A percentile compares a stretch with the other conserved stretches of the same genome.
phyloP scores from a whole-genome alignment of 2,329 filamentous ascomycete genomes.

The Cercospora zeae-maydis region DNA sequence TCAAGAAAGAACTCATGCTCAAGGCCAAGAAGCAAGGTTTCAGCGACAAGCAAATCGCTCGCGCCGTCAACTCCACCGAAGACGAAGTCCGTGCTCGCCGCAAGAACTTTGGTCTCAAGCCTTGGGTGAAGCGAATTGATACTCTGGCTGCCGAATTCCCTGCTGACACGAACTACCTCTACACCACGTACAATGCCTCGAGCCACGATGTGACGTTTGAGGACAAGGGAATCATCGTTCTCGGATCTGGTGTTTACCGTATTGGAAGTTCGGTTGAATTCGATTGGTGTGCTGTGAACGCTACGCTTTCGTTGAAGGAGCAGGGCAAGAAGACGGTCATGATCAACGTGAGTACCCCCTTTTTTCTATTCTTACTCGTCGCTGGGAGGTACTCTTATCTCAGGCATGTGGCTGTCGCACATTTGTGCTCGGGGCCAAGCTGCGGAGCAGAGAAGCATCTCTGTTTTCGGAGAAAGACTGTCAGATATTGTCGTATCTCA shows the following conservation, averaged over 20 bases:
- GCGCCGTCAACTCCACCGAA: constrained; percentile 79
- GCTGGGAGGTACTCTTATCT: not conserved
- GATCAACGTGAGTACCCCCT: constrained; percentile 61
- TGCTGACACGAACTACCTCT: constrained; percentile 90
- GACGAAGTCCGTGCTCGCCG: constrained; percentile 83
- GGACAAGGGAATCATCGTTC: constrained; percentile 82
- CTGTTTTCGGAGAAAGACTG: no score
- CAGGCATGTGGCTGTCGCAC: no score
- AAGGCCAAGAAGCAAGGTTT: constrained; percentile 98
- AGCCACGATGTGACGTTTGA: constrained; percentile 92
- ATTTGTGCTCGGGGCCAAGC: no score
- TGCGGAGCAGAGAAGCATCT: no score
- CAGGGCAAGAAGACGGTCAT: constrained; percentile 97
- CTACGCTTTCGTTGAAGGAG: constrained; percentile 73
- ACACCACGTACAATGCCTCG: constrained; percentile 96
- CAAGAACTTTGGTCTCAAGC: constrained; percentile 81
- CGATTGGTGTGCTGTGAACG: constrained; percentile 95
- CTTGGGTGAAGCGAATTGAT: constrained; percentile 98
- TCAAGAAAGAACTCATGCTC: constrained; percentile 83
- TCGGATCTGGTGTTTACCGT: constrained; percentile 93
- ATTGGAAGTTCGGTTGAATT: constrained; percentile 98
- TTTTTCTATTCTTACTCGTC: not conserved
- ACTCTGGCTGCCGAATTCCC: constrained; percentile 96
- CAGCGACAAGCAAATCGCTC: constrained; percentile 91
- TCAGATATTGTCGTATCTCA: no score